A percentile compares a stretch with the other conserved stretches of the same genome.
These are phyloP conservation scores for Pseudonitzschia delicatissima DNA, from an alignment of 108 stramenopile genomes.

Conservation along the genomic window DNA sequence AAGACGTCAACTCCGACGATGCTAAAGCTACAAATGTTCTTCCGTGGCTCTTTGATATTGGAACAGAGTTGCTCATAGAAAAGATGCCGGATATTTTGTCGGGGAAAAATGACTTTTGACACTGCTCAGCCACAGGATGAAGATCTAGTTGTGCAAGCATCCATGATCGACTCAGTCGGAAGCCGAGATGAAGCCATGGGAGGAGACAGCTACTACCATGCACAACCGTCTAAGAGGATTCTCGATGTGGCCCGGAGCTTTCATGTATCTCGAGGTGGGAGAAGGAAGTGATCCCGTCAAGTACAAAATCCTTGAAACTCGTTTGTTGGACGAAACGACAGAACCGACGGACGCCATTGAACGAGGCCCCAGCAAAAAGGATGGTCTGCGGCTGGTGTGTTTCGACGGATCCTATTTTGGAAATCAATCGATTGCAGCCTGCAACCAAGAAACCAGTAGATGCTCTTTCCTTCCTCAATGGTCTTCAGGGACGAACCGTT, in stretches of 20 bases:
- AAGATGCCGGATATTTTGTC: constrained; percentile 70
- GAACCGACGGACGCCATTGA: constrained; percentile 45
- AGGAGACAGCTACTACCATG: constrained; percentile 65
- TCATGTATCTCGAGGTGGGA: constrained; percentile 68
- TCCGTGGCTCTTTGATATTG: constrained; percentile 84
- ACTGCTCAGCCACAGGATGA: constrained; percentile 85
- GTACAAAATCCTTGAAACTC: constrained; percentile 68
- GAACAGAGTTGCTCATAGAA: constrained; percentile 77
- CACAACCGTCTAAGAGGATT: constrained; percentile 93
- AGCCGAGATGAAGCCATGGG: constrained; percentile 60
- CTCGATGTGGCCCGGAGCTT: constrained; percentile 94
- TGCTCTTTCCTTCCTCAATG: constrained; percentile 93
- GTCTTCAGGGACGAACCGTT: constrained; percentile 72
- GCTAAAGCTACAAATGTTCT: constrained; percentile 88
- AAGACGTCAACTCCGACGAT: constrained; percentile 31
- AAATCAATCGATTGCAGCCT: constrained; percentile 86
- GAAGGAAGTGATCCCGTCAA: constrained; percentile 52
- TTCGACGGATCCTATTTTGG: constrained; percentile 90
- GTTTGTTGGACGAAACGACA: constrained; percentile 47
- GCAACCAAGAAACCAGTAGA: constrained; percentile 89
- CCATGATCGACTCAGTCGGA: constrained; percentile 82
- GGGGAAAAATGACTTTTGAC: constrained; percentile 74
- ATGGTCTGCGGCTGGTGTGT: constrained; percentile 83
- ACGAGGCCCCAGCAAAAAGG: constrained; percentile 68
- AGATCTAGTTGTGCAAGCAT: constrained; percentile 68